These are phyloP conservation scores for Hippophae rhamnoides DNA, from an alignment of 306 rosid species.

Conservation along the genomic window DNA sequence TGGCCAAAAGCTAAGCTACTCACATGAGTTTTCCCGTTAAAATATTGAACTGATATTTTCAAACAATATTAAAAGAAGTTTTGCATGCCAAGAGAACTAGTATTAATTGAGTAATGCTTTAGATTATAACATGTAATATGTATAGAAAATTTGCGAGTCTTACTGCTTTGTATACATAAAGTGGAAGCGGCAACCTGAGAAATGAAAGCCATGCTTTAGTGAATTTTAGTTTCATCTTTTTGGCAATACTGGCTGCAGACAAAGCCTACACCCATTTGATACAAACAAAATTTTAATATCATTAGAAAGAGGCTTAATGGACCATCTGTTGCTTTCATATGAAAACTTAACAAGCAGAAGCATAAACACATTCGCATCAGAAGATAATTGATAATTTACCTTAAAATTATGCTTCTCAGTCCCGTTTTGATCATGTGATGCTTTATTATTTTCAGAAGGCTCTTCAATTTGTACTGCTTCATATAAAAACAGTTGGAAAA, in stretches of 20 bases:
- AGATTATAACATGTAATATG: constrained; percentile 1
- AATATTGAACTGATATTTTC: too few species aligned
- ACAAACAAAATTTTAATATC: constrained; percentile 4
- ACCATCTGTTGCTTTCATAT: not conserved
- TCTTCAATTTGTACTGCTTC: constrained; percentile 35
- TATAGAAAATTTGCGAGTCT: constrained; percentile 9
- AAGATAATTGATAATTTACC: constrained; percentile 26
- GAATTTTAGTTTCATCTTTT: constrained; percentile 72
- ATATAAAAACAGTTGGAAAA: constrained; percentile 17
- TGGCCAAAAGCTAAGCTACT: too few species aligned
- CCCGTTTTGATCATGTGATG: constrained; percentile 36
- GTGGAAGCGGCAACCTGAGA: constrained; percentile 79
- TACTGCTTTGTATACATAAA: constrained; percentile 92
- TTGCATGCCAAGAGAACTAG: too few species aligned
- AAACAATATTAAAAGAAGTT: too few species aligned
- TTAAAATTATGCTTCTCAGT: constrained; percentile 29
- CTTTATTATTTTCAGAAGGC: constrained; percentile 31
- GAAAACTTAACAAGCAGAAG: constrained; percentile 7
- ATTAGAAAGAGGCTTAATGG: constrained; percentile 1
- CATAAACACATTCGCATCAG: constrained; percentile 12
- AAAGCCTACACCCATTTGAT: constrained; percentile 36
- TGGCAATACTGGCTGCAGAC: constrained; percentile 43
- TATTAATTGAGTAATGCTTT: not conserved
- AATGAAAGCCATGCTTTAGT: constrained; percentile 78
- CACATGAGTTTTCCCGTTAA: too few species aligned